Percentiles rank a stretch among this genome's conserved stretches.
Conservation (phyloP, 2,329 filamentous ascomycete genomes). For the Aureobasidium sp. region DNA sequence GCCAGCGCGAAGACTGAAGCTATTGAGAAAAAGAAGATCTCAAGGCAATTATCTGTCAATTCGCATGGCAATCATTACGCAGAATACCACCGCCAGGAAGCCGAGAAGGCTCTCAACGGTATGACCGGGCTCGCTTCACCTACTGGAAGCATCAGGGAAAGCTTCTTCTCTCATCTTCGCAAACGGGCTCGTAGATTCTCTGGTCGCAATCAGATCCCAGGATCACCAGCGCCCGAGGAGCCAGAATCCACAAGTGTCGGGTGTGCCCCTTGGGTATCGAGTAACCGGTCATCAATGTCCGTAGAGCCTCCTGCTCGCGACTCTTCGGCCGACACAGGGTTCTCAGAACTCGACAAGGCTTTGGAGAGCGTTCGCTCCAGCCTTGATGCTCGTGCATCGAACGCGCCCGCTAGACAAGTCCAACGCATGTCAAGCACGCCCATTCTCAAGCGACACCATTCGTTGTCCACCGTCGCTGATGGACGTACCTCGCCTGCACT, state of each 20-base stretch:
- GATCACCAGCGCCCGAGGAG: slow-evolving; percentile 75
- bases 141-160: slow-evolving; percentile 75
- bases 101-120: slow-evolving; percentile 83
- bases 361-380: slow-evolving; percentile 55
- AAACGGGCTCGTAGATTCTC: slow-evolving; percentile 91
- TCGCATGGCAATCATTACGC: slow-evolving; percentile 91
- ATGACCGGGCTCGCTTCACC: slow-evolving; percentile 69
- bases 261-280: slow-evolving; percentile 76
- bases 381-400: slow-evolving; percentile 39
- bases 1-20: slow-evolving; percentile 57
- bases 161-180: slow-evolving; percentile 94
- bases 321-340: slow-evolving; percentile 42
- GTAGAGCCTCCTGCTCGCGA: slow-evolving; percentile 36
- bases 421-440: slow-evolving; percentile 35
- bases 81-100: slow-evolving; percentile 72
- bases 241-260: slow-evolving; percentile 79
- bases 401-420: slow-evolving; percentile 12
- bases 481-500: slow-evolving; percentile 50
- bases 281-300: slow-evolving; percentile 72
- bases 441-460: slow-evolving; percentile 44
- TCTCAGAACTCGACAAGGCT: slow-evolving; percentile 55
- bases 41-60: slow-evolving; percentile 83
- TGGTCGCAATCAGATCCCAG: slow-evolving; percentile 76
- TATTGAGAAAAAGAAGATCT: slow-evolving; percentile 73
- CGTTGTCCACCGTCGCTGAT: slow-evolving; percentile 37